Evolutionary conservation across 257 asterid genomes (phyloP).

Genomic region (Solanum medicagineum): DNA sequence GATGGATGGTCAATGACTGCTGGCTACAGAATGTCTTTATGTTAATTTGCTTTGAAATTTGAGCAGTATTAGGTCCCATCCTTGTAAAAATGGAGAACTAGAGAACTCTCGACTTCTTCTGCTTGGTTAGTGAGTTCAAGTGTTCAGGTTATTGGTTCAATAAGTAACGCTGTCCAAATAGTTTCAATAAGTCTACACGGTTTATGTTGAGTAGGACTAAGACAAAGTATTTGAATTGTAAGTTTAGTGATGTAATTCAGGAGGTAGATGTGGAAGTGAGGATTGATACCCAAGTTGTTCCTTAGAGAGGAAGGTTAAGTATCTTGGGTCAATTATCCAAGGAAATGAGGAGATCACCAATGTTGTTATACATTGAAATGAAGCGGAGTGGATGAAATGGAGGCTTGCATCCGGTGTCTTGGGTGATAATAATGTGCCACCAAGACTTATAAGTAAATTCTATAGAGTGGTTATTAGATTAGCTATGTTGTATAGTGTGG

Average conservation of each 20-base stretch:
- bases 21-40: not conserved
- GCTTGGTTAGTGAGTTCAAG: not conserved
- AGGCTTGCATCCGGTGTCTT: not conserved
- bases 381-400: not conserved
- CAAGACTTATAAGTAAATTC: not conserved
- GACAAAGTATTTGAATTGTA: not conserved
- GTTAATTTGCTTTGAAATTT: not conserved
- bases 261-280: not conserved
- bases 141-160: not conserved
- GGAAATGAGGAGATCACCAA: not conserved
- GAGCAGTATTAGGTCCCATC: not conserved
- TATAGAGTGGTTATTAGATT: not conserved
- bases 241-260: not conserved
- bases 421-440: not conserved
- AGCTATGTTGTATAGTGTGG: not conserved
- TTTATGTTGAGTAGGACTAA: not conserved
- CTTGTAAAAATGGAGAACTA: not conserved
- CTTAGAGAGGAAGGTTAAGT: not conserved
- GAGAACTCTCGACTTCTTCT: not conserved
- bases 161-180: not conserved
- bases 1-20: not conserved
- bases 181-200: not conserved
- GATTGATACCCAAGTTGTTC: not conserved
- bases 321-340: not conserved
- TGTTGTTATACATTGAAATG: not conserved